Percentiles rank a stretch among this genome's conserved stretches.
phyloP scores from a whole-genome alignment of 495 filamentous ascomycete genomes.

The Trichocladium antarcticum region DNA sequence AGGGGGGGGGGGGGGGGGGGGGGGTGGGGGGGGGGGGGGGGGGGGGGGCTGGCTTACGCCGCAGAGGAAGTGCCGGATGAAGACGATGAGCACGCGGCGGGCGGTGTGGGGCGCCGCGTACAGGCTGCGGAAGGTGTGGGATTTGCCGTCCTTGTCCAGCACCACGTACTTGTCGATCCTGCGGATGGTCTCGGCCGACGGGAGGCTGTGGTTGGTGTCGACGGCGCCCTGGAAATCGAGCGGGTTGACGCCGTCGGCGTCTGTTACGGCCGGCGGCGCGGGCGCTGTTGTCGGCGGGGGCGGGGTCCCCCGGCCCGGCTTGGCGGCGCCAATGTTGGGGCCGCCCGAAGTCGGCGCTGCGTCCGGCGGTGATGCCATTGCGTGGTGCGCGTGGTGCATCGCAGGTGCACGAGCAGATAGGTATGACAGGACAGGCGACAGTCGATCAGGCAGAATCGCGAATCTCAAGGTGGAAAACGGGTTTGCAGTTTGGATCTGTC shows the following conservation, averaged over 20 bases:
- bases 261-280: not conserved
- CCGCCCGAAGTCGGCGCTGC: not conserved
- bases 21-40: not conserved
- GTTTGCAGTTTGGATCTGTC: not conserved
- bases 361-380: constrained; percentile 1
- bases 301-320: not conserved
- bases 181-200: constrained; percentile 35
- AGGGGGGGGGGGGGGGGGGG: not conserved
- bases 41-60: constrained; percentile 48
- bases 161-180: constrained; percentile 49
- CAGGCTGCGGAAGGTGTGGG: constrained; percentile 54
- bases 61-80: constrained; percentile 85
- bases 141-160: constrained; percentile 52
- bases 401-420: too few species aligned
- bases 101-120: constrained; percentile 47
- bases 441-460: too few species aligned
- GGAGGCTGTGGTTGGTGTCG: constrained; percentile 43
- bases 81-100: constrained; percentile 58
- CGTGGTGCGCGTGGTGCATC: not conserved
- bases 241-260: constrained; percentile 17
- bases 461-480: too few species aligned
- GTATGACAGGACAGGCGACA: too few species aligned
- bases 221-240: constrained; percentile 38
- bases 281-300: not conserved
- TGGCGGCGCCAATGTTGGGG: not conserved